These are phyloP conservation scores for Blepharisma stoltei DNA, from an alignment of 73 alveolate species.

Conservation along the genomic window DNA sequence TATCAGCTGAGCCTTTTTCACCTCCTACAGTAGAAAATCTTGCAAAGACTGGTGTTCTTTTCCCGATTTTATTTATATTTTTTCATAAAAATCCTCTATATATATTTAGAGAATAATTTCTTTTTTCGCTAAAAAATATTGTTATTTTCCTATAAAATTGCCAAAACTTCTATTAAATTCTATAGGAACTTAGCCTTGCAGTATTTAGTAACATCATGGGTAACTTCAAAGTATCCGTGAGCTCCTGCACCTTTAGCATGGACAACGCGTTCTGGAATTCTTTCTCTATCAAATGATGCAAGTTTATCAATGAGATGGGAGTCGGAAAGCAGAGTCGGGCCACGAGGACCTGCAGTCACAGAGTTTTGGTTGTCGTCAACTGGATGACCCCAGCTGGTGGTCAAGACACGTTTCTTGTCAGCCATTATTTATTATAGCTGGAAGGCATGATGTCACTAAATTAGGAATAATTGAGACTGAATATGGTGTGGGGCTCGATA, in stretches of 20 bases:
- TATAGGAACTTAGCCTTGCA: slow-evolving; percentile 81
- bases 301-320: slow-evolving; percentile 78
- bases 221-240: slow-evolving; percentile 87
- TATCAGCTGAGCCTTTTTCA: slow-evolving; percentile 84
- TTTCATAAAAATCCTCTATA: not conserved
- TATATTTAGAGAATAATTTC: no score
- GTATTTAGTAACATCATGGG: slow-evolving; percentile 83
- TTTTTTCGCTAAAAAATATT: no score
- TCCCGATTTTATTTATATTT: slow-evolving; percentile 70
- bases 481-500: not conserved
- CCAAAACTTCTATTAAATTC: no score
- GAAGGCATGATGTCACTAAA: not conserved
- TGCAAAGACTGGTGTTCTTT: slow-evolving; percentile 80
- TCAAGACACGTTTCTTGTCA: slow-evolving; percentile 50
- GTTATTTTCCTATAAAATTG: no score
- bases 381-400: slow-evolving; percentile 78
- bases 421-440: slow-evolving; percentile 20
- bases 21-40: slow-evolving; percentile 90
- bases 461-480: not conserved
- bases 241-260: slow-evolving; percentile 96
- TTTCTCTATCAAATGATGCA: slow-evolving; percentile 88
- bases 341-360: slow-evolving; percentile 83
- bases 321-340: slow-evolving; percentile 79
- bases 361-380: slow-evolving; percentile 82
- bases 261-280: slow-evolving; percentile 94